Base-by-base conservation (phyloP, 257 asterid genomes). In the Thymus quinquecostatus region DNA sequence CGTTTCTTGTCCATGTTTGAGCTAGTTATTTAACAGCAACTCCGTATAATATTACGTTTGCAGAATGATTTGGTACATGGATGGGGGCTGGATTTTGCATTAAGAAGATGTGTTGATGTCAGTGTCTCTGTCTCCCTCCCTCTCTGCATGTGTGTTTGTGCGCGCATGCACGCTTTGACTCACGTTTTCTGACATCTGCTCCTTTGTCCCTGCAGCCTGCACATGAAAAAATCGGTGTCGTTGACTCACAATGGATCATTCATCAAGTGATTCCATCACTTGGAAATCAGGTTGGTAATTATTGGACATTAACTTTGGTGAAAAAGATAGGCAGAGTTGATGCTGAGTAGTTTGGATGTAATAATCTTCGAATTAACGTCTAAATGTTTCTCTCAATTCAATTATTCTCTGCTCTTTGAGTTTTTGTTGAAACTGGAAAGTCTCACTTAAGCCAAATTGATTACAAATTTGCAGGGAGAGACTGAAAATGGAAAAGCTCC, bases 41-140 rank as follows among this genome's bases (percentile, higher is more conserved):
- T 64, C 69, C 30, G 30, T 60, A 21, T 53, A 66, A 53, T 41
- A 56, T 51, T 51, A 44, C 78, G 58, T 50, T 45, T 75, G 77
- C 88, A 94, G 99, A 94, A 94, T 83, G 99, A 94, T 83, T 83
- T 94, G 89, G 96, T 94, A 53, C 99, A 94, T 79, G 99, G 99
- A 78, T 94, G 99, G 99, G 99, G 99, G 64, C 80, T 94, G 85
- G 99, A 94, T 84, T 94, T 94, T 84, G 97, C 99, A 3, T 83
- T 94, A 57, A 85, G 97, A 77, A 89, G 97, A 87, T 94, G 99
- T 69, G 97, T 86, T 40, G 90, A 89, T 82, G 99, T 93, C 78
- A 82, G 91, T 65, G 28, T 56, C 70, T 34, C 70, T 44, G 62
- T 64, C 75, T 68, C 41, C 83, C 80, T 70, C 78, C 71, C 76